Evolutionary conservation across 768 basidiomycete genomes (phyloP), one percentile per base, ranked within the genome.

Genomic region (Suillus subaureus): DNA sequence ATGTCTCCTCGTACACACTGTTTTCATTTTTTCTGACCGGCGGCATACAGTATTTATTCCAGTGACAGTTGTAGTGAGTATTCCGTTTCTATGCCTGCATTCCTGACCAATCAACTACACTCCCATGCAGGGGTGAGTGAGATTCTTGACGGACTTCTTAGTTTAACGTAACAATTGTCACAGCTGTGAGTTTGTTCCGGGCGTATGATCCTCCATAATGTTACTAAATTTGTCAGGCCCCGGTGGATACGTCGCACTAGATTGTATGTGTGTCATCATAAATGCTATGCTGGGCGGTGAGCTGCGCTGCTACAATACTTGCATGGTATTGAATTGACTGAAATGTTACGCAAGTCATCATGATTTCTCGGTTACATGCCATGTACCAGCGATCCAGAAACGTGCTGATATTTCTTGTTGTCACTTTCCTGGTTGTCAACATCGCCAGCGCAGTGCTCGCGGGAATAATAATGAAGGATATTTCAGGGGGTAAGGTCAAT

Each of bases 311-410:
- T 31, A 28, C 51, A 52, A 28, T 52, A 52, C 28, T 26, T 52
- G 9, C 18, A 9, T 54, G 16, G 16, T 12, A 54, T 54, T 31
- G 16, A 31, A 11, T 54, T 31, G 52, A 54, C 28, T 54, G 28
- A 54, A 54, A 54, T 18, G 4, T 54, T 11, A 31, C 5, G 11
- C 52, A 31, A 54, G 52, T 54, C 16, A 31, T 54, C 9, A 54
- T 31, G 28, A 54, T 54, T 31, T 4, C 28, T 54, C 52, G 52
- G 16, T 21, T 54, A 54, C 5, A 54, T 54, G 52, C 52, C 28
- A 54, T 54, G 52, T 54, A 54, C 31, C 52, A 54, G 28, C 28
- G 9, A 54, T 54, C 52, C 18, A 54, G 52, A 18, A 54, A 31
- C 2, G 28, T 54, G 52, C 2, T 54, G 9, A 21, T 15, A 31